Conservation (phyloP, 2,329 filamentous ascomycete genomes). For the Ophiobolus disseminans region DNA sequence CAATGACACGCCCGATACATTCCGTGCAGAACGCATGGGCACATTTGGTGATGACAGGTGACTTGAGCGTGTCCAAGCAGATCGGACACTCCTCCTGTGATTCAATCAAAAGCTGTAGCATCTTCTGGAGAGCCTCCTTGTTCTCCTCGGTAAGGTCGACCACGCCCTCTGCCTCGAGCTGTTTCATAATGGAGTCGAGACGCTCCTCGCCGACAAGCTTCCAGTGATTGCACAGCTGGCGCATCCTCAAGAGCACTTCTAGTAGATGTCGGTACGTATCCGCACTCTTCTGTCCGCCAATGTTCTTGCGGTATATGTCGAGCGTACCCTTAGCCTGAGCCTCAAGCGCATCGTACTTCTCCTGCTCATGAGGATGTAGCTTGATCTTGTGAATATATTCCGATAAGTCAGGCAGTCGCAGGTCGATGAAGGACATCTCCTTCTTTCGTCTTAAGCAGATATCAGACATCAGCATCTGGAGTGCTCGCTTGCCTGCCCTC, state of each 20-base stretch:
- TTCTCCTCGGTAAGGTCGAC: constrained; percentile 78
- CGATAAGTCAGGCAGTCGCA: constrained; percentile 77
- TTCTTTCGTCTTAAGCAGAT: constrained; percentile 84
- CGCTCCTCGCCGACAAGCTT: constrained; percentile 74
- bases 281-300: constrained; percentile 51
- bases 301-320: constrained; percentile 62
- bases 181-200: constrained; percentile 72
- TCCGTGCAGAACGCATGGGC: constrained; percentile 78
- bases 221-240: constrained; percentile 91
- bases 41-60: constrained; percentile 83
- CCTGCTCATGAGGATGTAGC: constrained; percentile 75
- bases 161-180: constrained; percentile 71
- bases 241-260: constrained; percentile 80
- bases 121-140: constrained; percentile 72
- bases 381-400: constrained; percentile 79
- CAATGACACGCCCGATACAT: constrained; percentile 78
- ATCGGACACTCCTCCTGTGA: constrained; percentile 83
- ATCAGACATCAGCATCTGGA: constrained; percentile 80
- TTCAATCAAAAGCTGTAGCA: constrained; percentile 78
- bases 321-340: constrained; percentile 77
- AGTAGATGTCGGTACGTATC: constrained; percentile 73
- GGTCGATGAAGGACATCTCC: constrained; percentile 85
- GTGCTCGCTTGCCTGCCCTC: constrained; percentile 65
- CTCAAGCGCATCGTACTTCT: constrained; percentile 75
- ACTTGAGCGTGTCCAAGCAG: constrained; percentile 75